These are phyloP conservation scores for Cajanus cajan DNA, from an alignment of 306 rosid species.

Conservation along the genomic window DNA sequence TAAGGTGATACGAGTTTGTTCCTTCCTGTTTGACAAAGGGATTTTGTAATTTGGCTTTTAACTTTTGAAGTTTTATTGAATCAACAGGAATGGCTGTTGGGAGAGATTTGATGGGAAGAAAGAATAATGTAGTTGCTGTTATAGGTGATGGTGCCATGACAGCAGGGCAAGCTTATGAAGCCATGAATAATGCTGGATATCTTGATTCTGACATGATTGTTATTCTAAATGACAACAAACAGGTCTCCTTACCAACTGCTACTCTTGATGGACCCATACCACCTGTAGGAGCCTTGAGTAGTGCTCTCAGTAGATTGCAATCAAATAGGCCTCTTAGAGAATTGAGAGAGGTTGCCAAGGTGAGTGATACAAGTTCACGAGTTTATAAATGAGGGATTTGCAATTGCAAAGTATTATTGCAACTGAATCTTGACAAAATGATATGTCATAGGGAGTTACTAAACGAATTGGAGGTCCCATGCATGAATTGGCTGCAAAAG, in stretches of 20 bases:
- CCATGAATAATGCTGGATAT: conserved; percentile 98
- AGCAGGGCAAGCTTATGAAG: conserved; percentile 99
- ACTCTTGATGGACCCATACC: conserved; percentile 86
- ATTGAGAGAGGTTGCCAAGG: conserved; percentile 97
- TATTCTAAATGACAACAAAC: conserved; percentile 94
- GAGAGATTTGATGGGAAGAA: conserved; percentile 81
- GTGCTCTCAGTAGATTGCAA: conserved; percentile 92
- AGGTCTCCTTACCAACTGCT: conserved; percentile 94
- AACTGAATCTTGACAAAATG: conserved; percentile 25
- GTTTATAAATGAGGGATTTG: neutral
- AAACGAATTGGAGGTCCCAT: conserved; percentile 90
- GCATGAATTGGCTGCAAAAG: conserved; percentile 98
- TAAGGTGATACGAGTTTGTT: neutral
- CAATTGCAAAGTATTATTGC: neutral
- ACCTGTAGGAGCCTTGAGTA: conserved; percentile 97
- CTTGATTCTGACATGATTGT: conserved; percentile 98
- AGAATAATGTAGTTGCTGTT: conserved; percentile 76
- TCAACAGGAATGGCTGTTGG: conserved; percentile 95
- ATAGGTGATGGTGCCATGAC: conserved; percentile 99
- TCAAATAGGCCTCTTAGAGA: conserved; percentile 95
- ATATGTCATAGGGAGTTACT: conserved; percentile 71
- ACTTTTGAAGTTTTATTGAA: conserved; percentile 24
- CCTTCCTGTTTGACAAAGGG: neutral
- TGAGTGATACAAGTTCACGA: conserved; percentile 35
- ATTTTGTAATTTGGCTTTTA: conserved; percentile 26